A percentile compares a stretch with the other conserved stretches of the same genome.
Conservation (phyloP, 768 basidiomycete species). For the Mycena epipterygia region DNA sequence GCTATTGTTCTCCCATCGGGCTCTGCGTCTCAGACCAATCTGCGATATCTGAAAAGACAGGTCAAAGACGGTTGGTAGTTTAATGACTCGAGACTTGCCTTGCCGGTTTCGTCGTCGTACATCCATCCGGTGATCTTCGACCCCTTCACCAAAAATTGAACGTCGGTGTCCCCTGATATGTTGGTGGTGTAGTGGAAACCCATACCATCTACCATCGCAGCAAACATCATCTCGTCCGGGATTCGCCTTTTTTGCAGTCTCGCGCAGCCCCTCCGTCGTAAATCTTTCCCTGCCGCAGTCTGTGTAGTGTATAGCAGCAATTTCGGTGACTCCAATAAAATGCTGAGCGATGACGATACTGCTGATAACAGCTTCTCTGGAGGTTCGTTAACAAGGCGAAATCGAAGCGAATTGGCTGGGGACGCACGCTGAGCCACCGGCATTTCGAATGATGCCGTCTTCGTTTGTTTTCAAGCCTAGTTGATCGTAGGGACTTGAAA, state of each 20-base stretch:
- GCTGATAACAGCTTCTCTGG: slow-evolving; percentile 62
- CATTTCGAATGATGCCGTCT: slow-evolving; percentile 67
- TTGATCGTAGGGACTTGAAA: slow-evolving; percentile 53
- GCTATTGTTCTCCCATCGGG: too few species aligned
- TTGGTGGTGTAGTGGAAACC: slow-evolving; percentile 58
- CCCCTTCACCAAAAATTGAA: slow-evolving; percentile 57
- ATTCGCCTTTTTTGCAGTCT: slow-evolving; percentile 51
- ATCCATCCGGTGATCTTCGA: slow-evolving; percentile 64
- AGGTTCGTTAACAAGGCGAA: background rate
- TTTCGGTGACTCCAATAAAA: slow-evolving; percentile 57
- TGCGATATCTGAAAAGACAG: background rate
- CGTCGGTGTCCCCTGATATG: slow-evolving; percentile 57
- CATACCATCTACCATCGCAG: slow-evolving; percentile 50
- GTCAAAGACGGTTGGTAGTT: background rate
- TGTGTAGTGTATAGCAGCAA: slow-evolving; percentile 67
- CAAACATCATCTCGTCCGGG: slow-evolving; percentile 34
- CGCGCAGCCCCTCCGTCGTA: slow-evolving; percentile 52
- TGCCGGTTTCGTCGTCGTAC: slow-evolving; percentile 65
- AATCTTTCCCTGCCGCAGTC: slow-evolving; percentile 69
- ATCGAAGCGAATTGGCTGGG: background rate
- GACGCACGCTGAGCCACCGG: slow-evolving; percentile 63
- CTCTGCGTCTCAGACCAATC: background rate
- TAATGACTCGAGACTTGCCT: slow-evolving; percentile 50
- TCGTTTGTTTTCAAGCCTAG: slow-evolving; percentile 65
- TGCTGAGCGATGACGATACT: slow-evolving; percentile 66